A percentile compares a stretch with the other conserved stretches of the same genome.
Evolutionary conservation across 2,329 filamentous ascomycete species (phyloP).

Genomic region (Colletotrichum zoysiae): DNA sequence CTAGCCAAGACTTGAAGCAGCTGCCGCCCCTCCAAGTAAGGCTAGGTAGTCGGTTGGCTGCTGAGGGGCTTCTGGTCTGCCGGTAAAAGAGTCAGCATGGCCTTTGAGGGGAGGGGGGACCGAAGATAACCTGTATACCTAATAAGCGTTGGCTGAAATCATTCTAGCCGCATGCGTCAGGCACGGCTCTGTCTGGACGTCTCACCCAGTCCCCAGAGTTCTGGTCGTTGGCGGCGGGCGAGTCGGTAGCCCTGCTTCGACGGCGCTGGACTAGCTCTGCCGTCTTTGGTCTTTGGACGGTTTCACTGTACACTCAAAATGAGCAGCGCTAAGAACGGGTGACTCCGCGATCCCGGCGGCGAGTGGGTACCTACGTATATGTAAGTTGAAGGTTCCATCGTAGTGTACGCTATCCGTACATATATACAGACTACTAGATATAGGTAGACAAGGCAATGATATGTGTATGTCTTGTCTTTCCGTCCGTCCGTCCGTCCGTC

Average conservation of each 20-base stretch:
- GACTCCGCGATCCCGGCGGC: neutral
- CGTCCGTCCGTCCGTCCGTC: neutral
- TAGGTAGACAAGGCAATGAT: neutral
- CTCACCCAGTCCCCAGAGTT: slow-evolving; percentile 5
- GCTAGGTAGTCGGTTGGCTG: slow-evolving; percentile 26
- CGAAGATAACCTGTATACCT: neutral
- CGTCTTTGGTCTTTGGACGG: slow-evolving; percentile 27
- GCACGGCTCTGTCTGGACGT: slow-evolving; percentile 8
- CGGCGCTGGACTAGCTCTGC: slow-evolving; percentile 19
- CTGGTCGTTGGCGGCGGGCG: slow-evolving; percentile 23
- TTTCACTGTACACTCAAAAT: slow-evolving; percentile 25
- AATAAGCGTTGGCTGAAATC: neutral
- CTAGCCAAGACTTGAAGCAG: neutral
- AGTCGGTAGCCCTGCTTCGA: slow-evolving; percentile 14
- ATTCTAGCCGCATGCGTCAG: slow-evolving; percentile 26
- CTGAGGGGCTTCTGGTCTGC: slow-evolving; percentile 17
- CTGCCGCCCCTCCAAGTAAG: neutral
- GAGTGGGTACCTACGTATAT: neutral
- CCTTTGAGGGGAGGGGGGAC: neutral
- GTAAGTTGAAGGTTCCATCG: neutral
- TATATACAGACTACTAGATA: neutral
- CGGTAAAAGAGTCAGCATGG: neutral
- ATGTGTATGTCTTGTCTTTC: neutral
- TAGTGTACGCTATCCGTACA: neutral
- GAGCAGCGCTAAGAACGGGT: neutral